phyloP scores from a whole-genome alignment of 2,329 filamentous ascomycete genomes.

The Arthrobotrys musiformis region DNA sequence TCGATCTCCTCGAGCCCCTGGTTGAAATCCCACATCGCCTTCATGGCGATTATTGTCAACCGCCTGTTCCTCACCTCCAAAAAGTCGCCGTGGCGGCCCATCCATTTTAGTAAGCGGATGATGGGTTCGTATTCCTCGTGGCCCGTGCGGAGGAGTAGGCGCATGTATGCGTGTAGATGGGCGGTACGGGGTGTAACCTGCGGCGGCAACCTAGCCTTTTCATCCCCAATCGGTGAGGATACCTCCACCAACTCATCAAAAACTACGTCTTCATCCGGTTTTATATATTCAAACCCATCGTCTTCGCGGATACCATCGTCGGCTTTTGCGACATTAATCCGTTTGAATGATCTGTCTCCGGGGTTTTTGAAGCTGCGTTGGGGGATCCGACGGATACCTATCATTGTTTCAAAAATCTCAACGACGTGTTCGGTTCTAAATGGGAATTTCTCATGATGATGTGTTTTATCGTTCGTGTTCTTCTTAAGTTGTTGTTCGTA shows the following conservation, averaged over 20 bases:
- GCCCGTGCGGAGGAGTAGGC: conserved; percentile 27
- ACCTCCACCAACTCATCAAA: conserved; percentile 20
- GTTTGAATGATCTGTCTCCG: neutral
- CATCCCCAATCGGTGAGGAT: neutral
- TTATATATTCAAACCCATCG: neutral
- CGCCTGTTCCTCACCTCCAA: conserved; percentile 39
- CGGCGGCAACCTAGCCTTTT: conserved; percentile 28
- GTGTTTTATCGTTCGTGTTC: neutral
- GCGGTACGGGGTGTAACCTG: conserved; percentile 31
- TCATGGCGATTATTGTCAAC: conserved; percentile 44
- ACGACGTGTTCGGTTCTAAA: conserved; percentile 23
- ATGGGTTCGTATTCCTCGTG: conserved; percentile 33
- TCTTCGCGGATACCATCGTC: too few species aligned
- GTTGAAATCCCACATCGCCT: conserved; percentile 37
- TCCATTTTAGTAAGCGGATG: conserved; percentile 32
- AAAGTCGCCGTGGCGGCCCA: conserved; percentile 34
- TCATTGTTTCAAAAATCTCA: conserved; percentile 22
- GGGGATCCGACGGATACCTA: conserved; percentile 4
- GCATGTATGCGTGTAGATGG: conserved; percentile 43
- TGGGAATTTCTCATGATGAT: neutral
- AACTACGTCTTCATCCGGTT: conserved; percentile 2
- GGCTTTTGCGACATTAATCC: neutral
- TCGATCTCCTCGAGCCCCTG: neutral
- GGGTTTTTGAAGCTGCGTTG: conserved; percentile 18
- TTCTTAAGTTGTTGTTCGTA: conserved; percentile 17